Evolutionary conservation across 176 grass and related monocot genomes (phyloP).

Genomic region (Bothriochloa decipiens): DNA sequence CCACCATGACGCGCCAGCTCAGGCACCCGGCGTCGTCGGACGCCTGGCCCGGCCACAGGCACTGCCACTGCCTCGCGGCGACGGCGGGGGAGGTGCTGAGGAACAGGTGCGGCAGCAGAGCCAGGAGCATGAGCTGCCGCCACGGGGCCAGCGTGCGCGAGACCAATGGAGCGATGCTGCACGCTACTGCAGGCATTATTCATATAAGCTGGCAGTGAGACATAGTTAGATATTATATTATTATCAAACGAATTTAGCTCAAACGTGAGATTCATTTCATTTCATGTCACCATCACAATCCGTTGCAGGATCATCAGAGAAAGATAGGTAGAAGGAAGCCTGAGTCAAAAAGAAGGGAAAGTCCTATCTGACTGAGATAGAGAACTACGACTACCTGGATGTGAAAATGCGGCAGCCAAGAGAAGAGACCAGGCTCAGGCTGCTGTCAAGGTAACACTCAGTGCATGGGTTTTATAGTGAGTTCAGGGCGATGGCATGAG

Average conservation of each 20-base stretch:
- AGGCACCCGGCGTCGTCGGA: slow-evolving; percentile 59
- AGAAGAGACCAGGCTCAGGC: background rate
- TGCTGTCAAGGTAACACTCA: slow-evolving; percentile 18
- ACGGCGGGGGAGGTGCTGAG: background rate
- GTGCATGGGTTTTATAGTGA: slow-evolving; percentile 40
- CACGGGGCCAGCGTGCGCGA: slow-evolving; percentile 38
- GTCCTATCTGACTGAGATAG: background rate
- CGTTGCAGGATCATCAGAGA: background rate
- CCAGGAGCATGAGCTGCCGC: slow-evolving; percentile 38
- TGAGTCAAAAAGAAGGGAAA: background rate
- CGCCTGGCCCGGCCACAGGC: slow-evolving; percentile 36
- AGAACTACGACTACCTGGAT: slow-evolving; percentile 31
- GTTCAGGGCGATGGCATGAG: background rate
- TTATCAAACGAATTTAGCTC: background rate
- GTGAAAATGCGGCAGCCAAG: slow-evolving; percentile 10
- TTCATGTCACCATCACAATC: slow-evolving; percentile 16
- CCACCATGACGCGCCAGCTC: slow-evolving; percentile 93
- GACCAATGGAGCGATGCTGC: slow-evolving; percentile 10
- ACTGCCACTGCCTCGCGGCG: slow-evolving; percentile 22
- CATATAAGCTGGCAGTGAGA: background rate
- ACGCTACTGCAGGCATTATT: background rate
- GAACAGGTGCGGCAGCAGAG: slow-evolving; percentile 46
- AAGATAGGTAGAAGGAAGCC: background rate
- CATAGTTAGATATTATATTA: background rate
- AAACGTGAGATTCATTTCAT: background rate